Percentiles rank a stretch among this genome's conserved stretches.
Evolutionary conservation across 1,139 yeast genomes (phyloP).

Genomic region (Debaryomyces singareniensis): DNA sequence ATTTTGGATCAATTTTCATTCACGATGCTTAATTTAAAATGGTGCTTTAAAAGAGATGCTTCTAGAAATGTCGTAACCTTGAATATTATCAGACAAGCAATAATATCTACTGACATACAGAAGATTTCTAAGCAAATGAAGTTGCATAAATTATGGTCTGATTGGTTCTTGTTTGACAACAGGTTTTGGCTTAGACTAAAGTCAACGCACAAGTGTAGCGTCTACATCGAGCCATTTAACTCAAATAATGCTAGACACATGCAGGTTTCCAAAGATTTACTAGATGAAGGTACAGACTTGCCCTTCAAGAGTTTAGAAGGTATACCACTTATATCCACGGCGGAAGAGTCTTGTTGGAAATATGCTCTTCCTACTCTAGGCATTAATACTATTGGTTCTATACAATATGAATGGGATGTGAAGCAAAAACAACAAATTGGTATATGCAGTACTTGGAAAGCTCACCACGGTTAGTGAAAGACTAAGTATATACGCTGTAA

Average conservation of each 20-base stretch:
- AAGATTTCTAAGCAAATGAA: conserved; percentile 2
- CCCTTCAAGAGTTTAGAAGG: no score
- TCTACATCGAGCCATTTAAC: no score
- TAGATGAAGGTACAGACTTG: no score
- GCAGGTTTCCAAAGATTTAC: no score
- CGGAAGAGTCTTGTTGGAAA: conserved; percentile 5
- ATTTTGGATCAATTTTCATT: conserved; percentile 6
- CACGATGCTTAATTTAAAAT: conserved; percentile 17
- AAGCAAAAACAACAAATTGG: no score
- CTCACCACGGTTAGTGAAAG: no score
- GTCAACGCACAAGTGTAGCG: no score
- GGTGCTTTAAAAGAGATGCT: conserved; percentile 9
- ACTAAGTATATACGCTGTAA: no score
- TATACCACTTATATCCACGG: conserved; percentile 4
- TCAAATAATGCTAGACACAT: no score
- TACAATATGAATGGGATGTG: no score
- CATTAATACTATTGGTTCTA: no score
- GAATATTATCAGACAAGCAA: conserved; percentile 19
- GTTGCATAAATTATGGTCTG: conserved; percentile 11
- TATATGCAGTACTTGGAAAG: no score
- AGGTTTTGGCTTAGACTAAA: conserved; percentile 24
- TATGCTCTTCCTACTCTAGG: conserved; percentile 19
- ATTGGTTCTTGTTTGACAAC: conserved; percentile 32
- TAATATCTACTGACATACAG: conserved; percentile 12
- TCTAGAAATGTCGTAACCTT: conserved; percentile 4